phyloP scores from a whole-genome alignment of 768 basidiomycete species.

The Mycena epipterygia region DNA sequence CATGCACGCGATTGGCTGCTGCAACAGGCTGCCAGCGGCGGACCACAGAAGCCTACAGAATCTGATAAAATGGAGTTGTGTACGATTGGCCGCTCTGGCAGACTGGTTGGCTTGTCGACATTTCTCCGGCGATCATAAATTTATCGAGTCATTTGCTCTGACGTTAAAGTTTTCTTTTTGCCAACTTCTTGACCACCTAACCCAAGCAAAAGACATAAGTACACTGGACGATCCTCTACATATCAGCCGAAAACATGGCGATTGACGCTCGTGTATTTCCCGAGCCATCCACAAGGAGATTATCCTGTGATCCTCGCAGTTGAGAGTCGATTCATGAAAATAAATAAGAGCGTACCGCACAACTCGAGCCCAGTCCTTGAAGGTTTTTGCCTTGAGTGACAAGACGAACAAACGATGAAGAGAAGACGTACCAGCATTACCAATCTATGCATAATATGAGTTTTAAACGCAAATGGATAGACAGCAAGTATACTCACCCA shows the following conservation, averaged over 20 bases:
- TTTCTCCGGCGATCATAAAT: too few relatives aligned
- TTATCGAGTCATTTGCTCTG: too few relatives aligned
- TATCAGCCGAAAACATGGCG: conserved; percentile 30
- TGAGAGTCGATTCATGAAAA: background rate
- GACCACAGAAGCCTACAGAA: too few relatives aligned
- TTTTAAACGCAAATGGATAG: background rate
- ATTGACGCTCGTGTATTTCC: conserved; percentile 30
- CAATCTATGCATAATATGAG: conserved; percentile 14
- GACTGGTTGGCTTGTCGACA: too few relatives aligned
- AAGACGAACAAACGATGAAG: too few relatives aligned
- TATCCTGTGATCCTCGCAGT: conserved; percentile 8
- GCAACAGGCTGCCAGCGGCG: too few relatives aligned
- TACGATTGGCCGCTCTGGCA: too few relatives aligned
- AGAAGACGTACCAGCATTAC: conserved; percentile 19
- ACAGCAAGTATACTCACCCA: conserved; percentile 56
- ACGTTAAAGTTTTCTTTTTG: too few relatives aligned
- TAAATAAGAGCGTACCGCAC: conserved; percentile 17
- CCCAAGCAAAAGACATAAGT: too few relatives aligned
- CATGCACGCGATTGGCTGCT: too few relatives aligned
- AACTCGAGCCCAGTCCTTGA: conserved; percentile 25
- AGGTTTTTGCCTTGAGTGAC: background rate
- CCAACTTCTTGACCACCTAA: too few relatives aligned
- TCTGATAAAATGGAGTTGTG: too few relatives aligned
- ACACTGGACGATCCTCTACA: conserved; percentile 3
- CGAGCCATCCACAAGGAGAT: conserved; percentile 23